These are phyloP conservation scores for Colletotrichum viniferum DNA, from an alignment of 2,329 filamentous ascomycete genomes.

Conservation along the genomic window DNA sequence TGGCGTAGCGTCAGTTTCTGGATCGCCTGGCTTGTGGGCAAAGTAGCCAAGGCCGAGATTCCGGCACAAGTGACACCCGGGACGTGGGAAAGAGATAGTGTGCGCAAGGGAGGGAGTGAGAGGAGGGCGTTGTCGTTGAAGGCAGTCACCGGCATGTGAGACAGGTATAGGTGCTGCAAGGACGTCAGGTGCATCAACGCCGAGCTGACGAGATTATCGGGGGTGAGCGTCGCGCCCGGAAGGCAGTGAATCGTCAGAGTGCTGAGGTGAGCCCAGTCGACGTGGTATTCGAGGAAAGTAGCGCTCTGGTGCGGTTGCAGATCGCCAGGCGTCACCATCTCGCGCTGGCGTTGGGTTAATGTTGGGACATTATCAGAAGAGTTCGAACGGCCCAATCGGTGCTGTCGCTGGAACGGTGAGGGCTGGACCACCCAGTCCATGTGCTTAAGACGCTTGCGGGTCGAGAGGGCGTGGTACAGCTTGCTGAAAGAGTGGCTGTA, in stretches of 20 bases:
- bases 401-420: slow-evolving; percentile 37
- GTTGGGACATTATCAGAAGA: slow-evolving; percentile 1
- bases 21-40: slow-evolving; percentile 48
- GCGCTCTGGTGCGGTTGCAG: slow-evolving; percentile 46
- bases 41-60: slow-evolving; percentile 61
- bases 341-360: neutral
- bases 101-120: slow-evolving; percentile 57
- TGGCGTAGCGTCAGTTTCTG: slow-evolving; percentile 59
- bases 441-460: slow-evolving; percentile 57
- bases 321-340: slow-evolving; percentile 34
- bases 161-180: slow-evolving; percentile 64
- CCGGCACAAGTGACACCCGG: slow-evolving; percentile 60
- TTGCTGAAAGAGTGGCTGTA: slow-evolving; percentile 63
- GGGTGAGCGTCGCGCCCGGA: slow-evolving; percentile 57
- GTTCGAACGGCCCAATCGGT: slow-evolving; percentile 27
- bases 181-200: slow-evolving; percentile 56
- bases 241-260: slow-evolving; percentile 64
- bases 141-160: slow-evolving; percentile 56
- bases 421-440: slow-evolving; percentile 64
- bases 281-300: slow-evolving; percentile 55
- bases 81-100: slow-evolving; percentile 60
- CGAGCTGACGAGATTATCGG: slow-evolving; percentile 55
- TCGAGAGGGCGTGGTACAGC: slow-evolving; percentile 64
- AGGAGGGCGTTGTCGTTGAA: slow-evolving; percentile 63
- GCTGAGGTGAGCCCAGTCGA: slow-evolving; percentile 59